These are phyloP conservation scores for Aspergillus affinis DNA, from an alignment of 495 filamentous ascomycete species.

Conservation along the genomic window DNA sequence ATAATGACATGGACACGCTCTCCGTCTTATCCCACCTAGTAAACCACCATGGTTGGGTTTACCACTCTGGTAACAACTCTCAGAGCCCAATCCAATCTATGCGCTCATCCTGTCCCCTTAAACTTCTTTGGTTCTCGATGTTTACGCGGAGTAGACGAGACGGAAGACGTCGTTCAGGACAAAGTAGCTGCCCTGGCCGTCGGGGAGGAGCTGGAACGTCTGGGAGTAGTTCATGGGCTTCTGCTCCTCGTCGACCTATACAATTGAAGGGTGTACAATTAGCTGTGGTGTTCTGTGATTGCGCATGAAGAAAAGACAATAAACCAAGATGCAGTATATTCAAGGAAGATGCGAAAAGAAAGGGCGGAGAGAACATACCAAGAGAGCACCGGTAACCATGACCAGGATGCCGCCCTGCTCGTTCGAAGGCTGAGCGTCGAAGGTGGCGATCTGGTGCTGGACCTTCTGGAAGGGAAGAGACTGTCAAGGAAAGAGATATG, in stretches of 20 bases:
- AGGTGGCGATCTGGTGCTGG: constrained; percentile 62
- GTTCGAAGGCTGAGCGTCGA: constrained; percentile 74
- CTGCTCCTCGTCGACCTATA: constrained; percentile 77
- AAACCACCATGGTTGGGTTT: not conserved
- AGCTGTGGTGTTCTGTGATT: not conserved
- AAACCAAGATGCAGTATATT: not conserved
- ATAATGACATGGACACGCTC: not conserved
- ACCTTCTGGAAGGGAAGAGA: constrained; percentile 78
- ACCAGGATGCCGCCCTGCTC: constrained; percentile 68
- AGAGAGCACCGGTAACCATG: constrained; percentile 77
- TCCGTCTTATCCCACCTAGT: not conserved
- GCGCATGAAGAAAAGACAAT: not conserved
- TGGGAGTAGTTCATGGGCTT: constrained; percentile 84
- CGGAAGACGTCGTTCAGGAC: constrained; percentile 93
- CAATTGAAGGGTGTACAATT: not conserved
- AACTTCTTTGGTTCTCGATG: not conserved
- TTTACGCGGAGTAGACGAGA: constrained; percentile 57
- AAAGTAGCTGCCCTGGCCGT: constrained; percentile 68
- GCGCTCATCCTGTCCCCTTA: not conserved
- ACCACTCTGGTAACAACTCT: not conserved
- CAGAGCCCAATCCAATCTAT: not conserved
- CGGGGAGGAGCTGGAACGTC: constrained; percentile 75
- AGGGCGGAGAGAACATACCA: constrained; percentile 54
- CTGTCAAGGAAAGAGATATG: constrained; percentile 38
- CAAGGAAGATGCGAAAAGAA: not conserved